Conservation (phyloP, 352 stramenopile genomes). For the Phytopythium delawarense region DNA sequence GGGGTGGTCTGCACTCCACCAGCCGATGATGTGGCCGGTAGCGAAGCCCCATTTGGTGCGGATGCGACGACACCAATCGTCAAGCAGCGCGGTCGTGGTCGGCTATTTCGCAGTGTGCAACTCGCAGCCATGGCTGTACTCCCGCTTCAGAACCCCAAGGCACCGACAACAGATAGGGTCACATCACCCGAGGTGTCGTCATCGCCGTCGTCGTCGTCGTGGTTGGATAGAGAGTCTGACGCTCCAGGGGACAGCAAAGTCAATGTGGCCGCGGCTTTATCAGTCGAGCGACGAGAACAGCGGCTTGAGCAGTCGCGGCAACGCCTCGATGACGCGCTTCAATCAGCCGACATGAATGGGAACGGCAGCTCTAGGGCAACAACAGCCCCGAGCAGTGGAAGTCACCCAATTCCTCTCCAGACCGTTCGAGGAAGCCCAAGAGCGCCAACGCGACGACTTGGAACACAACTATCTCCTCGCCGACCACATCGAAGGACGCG, state of each 20-base stretch:
- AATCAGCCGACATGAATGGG: not conserved
- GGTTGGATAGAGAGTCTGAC: not conserved
- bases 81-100: not conserved
- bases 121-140: not conserved
- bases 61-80: not conserved
- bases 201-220: not conserved
- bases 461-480: not conserved
- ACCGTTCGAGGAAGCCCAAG: not conserved
- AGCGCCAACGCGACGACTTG: not conserved
- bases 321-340: conserved; percentile 3
- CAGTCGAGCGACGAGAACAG: not conserved
- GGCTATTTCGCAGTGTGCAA: not conserved
- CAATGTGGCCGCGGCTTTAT: not conserved
- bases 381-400: not conserved
- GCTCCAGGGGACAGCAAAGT: not conserved
- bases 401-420: not conserved
- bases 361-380: not conserved
- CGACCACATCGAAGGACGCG: not conserved
- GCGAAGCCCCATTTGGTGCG: not conserved
- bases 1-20: not conserved
- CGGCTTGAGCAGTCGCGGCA: not conserved
- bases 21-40: not conserved
- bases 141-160: not conserved
- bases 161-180: not conserved
- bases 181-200: not conserved